Evolutionary conservation across 2,329 filamentous ascomycete genomes (phyloP).

Genomic region (Nemania sp.): DNA sequence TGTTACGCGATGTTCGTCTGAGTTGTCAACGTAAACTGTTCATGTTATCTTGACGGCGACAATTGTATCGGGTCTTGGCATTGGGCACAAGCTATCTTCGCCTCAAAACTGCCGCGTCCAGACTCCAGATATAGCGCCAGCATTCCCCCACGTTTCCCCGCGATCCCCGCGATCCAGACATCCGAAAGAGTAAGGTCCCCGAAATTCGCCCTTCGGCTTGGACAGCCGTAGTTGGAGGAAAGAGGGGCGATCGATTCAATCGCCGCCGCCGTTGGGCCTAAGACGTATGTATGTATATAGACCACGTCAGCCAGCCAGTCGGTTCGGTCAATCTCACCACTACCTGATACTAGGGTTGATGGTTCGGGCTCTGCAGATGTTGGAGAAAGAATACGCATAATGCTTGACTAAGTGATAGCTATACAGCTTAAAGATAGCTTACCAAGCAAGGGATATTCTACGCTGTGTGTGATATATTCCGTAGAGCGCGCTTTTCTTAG

Average conservation of each 20-base stretch:
- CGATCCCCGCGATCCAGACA: slow-evolving; percentile 14
- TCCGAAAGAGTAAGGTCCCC: slow-evolving; percentile 14
- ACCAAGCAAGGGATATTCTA: neutral
- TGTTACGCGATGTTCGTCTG: slow-evolving; percentile 1
- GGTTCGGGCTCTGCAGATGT: no score
- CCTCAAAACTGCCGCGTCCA: slow-evolving; percentile 17
- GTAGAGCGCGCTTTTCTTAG: neutral
- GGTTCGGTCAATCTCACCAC: no score
- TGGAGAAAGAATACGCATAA: no score
- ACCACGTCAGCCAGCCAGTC: neutral
- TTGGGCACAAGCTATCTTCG: slow-evolving; percentile 13
- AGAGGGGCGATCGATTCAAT: slow-evolving; percentile 14
- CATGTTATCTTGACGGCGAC: neutral
- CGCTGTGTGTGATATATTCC: no score
- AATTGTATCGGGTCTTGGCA: slow-evolving; percentile 14
- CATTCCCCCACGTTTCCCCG: slow-evolving; percentile 22
- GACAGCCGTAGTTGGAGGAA: slow-evolving; percentile 3
- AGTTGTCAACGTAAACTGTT: slow-evolving; percentile 8
- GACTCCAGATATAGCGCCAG: no score
- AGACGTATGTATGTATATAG: slow-evolving; percentile 12
- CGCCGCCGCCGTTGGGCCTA: no score
- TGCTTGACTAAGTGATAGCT: neutral
- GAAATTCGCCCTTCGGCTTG: slow-evolving; percentile 17
- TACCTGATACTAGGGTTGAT: no score
- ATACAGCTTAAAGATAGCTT: no score